Evolutionary conservation across 805 yeast species (phyloP), one percentile per base, ranked within the genome.

Genomic region (Soucietia sequanensis): DNA sequence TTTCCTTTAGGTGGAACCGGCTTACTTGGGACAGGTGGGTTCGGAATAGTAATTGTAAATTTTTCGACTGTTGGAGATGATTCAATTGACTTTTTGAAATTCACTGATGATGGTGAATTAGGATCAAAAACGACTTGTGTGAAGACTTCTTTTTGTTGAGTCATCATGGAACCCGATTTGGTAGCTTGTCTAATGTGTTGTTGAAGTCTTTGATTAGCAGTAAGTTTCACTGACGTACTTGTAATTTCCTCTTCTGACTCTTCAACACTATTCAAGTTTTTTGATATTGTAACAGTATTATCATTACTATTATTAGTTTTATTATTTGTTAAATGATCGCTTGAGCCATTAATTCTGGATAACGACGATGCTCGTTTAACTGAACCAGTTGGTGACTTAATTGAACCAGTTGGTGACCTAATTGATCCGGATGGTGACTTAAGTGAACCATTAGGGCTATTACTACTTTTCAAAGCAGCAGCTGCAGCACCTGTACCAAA

Each of bases 41-140:
- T n/a, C n/a, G n/a, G n/a, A n/a, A n/a, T n/a, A n/a, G n/a, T n/a
- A n/a, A n/a, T n/a, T n/a, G n/a, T n/a, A n/a, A n/a, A n/a, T n/a
- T n/a, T n/a, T n/a, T n/a, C n/a, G n/a, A n/a, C n/a, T n/a, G n/a
- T n/a, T 10, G 38, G 25, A 4, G 31, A 18, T 9, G 34, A 11
- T 7, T 15, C 26, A 23, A 18, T 23, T 28, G 31, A 9, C 19
- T 17, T 32, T 38, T 46, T 22, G 50, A 52, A 23, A n/a, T 43
- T 40, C 2, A 36, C 22, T 11, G 38, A 42, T 8, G 59, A 52
- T 1, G 72, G 68, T 27, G 48, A 43, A 37, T 50, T 67, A 0
- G 73, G 72, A 41, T 68, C 72, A 41, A 62, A 67, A 2, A 59
- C 60, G 5, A 65, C 70, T 7, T 62, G 48, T 3, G 59, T 54